Percentiles rank a stretch among this genome's conserved stretches.
Evolutionary conservation across 2,329 filamentous ascomycete genomes (phyloP).

Genomic region (Onygena corvina): DNA sequence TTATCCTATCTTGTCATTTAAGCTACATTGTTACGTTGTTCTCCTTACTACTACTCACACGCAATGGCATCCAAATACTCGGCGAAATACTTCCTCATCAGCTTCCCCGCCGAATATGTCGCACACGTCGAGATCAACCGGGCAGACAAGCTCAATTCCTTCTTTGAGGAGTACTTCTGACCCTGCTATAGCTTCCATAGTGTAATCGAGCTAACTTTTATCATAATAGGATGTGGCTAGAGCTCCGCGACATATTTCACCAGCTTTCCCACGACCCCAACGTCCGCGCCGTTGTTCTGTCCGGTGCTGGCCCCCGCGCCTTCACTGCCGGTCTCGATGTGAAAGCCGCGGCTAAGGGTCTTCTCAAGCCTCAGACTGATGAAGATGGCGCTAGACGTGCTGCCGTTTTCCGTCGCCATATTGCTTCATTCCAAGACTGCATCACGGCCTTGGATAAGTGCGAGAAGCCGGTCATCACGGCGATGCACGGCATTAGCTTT

Average conservation of each 20-base stretch:
- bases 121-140: conserved; percentile 90
- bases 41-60: too few species aligned
- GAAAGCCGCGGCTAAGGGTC: conserved; percentile 49
- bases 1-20: too few species aligned
- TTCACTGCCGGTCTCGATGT: conserved; percentile 85
- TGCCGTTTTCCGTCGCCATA: conserved; percentile 50
- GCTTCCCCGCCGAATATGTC: conserved; percentile 59
- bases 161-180: conserved; percentile 49
- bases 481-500: conserved; percentile 65
- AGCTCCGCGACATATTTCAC: conserved; percentile 60
- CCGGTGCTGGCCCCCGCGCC: conserved; percentile 66
- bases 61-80: conserved; percentile 11
- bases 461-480: conserved; percentile 79
- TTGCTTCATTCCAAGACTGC: conserved; percentile 68
- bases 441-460: conserved; percentile 69
- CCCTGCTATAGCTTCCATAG: neutral
- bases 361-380: conserved; percentile 27
- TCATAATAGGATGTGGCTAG: conserved; percentile 62
- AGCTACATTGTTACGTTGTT: too few species aligned
- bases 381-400: conserved; percentile 55
- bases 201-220: neutral
- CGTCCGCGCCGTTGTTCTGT: conserved; percentile 66
- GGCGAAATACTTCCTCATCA: conserved; percentile 56
- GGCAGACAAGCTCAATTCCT: conserved; percentile 76
- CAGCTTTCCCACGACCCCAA: conserved; percentile 59